Evolutionary conservation across 164 flowering plant species (phyloP).

Genomic region (Hamamelis virginiana): DNA sequence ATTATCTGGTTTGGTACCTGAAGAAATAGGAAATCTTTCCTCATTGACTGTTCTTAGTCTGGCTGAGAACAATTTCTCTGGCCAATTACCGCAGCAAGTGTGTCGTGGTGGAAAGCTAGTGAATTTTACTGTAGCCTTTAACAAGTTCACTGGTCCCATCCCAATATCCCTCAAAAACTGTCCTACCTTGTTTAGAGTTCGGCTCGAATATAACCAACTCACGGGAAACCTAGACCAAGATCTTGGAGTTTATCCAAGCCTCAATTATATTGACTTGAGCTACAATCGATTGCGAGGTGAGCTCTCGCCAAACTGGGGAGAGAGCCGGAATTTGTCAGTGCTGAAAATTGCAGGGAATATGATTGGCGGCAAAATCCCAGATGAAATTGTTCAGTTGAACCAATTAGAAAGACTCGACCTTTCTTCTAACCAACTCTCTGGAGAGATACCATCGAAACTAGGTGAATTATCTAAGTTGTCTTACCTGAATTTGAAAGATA

Average conservation of each 20-base stretch:
- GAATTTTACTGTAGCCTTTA: constrained; percentile 17
- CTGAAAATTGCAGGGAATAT: constrained; percentile 18
- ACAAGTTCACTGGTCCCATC: constrained; percentile 30
- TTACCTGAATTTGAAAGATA: constrained; percentile 12
- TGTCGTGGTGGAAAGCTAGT: constrained; percentile 23
- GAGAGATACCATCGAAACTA: constrained; percentile 23
- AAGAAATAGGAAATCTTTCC: constrained; percentile 15
- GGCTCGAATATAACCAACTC: constrained; percentile 29
- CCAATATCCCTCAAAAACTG: constrained; percentile 33
- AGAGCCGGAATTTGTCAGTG: constrained; percentile 6
- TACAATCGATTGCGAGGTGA: constrained; percentile 24
- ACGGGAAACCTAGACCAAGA: constrained; percentile 18
- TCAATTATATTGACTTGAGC: constrained; percentile 31
- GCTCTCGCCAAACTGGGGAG: constrained; percentile 31
- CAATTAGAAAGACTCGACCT: constrained; percentile 23
- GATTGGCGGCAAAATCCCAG: constrained; percentile 25
- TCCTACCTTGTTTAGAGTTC: constrained; percentile 17
- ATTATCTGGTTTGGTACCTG: constrained; percentile 22
- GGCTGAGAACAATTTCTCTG: constrained; percentile 23
- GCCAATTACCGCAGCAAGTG: constrained; percentile 27
- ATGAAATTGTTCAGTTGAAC: constrained; percentile 8
- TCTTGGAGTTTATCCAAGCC: constrained; percentile 38
- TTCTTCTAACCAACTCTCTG: constrained; percentile 23
- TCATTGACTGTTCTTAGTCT: constrained; percentile 5
- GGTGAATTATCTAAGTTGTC: constrained; percentile 15